Evolutionary conservation across 345 rosid genomes (phyloP), one percentile per base, ranked within the genome.

Genomic region (Brassica incana): DNA sequence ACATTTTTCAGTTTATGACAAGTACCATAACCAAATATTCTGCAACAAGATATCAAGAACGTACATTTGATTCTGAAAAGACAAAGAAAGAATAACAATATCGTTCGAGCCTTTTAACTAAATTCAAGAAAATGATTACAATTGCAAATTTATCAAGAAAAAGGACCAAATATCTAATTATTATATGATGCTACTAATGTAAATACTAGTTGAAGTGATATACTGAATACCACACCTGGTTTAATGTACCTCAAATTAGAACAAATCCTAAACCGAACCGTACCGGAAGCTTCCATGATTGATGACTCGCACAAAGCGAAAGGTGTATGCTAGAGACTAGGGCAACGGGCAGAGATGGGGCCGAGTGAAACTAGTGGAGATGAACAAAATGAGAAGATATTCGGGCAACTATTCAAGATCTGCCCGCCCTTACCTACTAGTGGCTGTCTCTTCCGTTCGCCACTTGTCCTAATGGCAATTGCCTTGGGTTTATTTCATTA

Each of bases 341-440:
- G 82, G 82, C 78, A 79, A 74, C 66, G 83, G 83, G 83, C 78
- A 68, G 60, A 68, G 6, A 54, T 60, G 30, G 78, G 78, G 29
- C 3, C 66, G 38, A 16, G 29, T 8, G 35, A 74, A 74, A 74
- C 60, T 69, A 62, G 78, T 79, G 82, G 82, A 10, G 58, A 15
- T 8, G 75, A 73, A 67, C 29, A 72, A 69, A 40, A 1, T 6
- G 45, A 58, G 29, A 59, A 73, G 30, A 43, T 72, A 72, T 67
- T 67, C 78, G 82, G 82, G 82, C 78, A 79, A 5, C 82, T 71
- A 67, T 73, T 67, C 6, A 56, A 79, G 78, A 80, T 74, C 78
- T 74, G 78, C 78, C 83, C 78, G 65, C 68, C 61, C 16, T 72
- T 32, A 59, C 82, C 77, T 40, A 72, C 45, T 33, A 61, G 23